phyloP scores from a whole-genome alignment of 2,329 filamentous ascomycete genomes.

The Monilinia vaccinii-corymbosi region DNA sequence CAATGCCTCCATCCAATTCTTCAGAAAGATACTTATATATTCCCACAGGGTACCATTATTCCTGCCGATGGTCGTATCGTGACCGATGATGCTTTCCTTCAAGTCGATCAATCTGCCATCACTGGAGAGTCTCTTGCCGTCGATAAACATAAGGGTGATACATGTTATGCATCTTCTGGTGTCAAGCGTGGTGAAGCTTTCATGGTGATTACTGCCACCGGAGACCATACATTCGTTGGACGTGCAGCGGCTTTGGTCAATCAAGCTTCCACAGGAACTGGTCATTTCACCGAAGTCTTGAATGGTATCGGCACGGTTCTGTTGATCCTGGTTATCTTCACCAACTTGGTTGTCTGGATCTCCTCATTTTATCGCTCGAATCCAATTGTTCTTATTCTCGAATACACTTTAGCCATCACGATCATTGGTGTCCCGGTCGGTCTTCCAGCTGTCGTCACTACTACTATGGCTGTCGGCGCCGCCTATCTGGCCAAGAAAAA shows the following conservation, averaged over 20 bases:
- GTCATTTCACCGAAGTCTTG: constrained; percentile 86
- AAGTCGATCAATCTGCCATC: constrained; percentile 87
- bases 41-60: constrained; percentile 65
- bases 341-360: constrained; percentile 75
- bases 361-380: constrained; percentile 84
- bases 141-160: constrained; percentile 76
- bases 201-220: constrained; percentile 72
- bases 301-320: constrained; percentile 79
- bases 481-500: constrained; percentile 87
- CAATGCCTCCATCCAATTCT: not conserved
- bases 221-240: constrained; percentile 86
- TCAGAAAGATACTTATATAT: constrained; percentile 10
- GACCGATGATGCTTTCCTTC: constrained; percentile 73
- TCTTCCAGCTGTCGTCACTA: constrained; percentile 87
- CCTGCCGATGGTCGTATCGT: constrained; percentile 82
- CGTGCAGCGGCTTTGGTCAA: constrained; percentile 79
- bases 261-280: constrained; percentile 61
- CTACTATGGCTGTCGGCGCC: constrained; percentile 89
- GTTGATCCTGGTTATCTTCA: constrained; percentile 70
- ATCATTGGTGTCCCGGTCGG: constrained; percentile 89
- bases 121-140: constrained; percentile 88
- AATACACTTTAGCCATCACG: constrained; percentile 80
- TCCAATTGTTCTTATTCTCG: constrained; percentile 65
- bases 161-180: constrained; percentile 75
- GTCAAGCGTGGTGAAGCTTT: constrained; percentile 88